A percentile compares a stretch with the other conserved stretches of the same genome.
These are phyloP conservation scores for Clathrus columnatus DNA, from an alignment of 768 basidiomycete genomes.

Conservation along the genomic window DNA sequence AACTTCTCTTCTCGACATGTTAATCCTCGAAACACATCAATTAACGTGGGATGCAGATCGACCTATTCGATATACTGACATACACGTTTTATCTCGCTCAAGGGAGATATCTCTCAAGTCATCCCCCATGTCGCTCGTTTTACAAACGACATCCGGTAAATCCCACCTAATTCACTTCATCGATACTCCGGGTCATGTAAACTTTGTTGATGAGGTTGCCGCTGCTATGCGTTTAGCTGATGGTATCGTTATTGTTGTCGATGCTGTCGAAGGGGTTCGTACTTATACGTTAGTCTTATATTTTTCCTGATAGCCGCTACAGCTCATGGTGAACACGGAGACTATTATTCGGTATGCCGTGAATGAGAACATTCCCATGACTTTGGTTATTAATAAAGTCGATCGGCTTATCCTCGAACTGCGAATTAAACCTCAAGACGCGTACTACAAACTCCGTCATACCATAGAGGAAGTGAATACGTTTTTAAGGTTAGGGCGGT, in stretches of 20 bases:
- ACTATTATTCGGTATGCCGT: conserved; percentile 80
- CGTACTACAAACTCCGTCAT: conserved; percentile 98
- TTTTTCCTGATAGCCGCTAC: conserved; percentile 5
- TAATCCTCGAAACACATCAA: conserved; percentile 94
- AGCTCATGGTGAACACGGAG: conserved; percentile 93
- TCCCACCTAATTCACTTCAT: conserved; percentile 90
- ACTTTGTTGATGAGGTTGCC: conserved; percentile 97
- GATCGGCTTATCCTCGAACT: conserved; percentile 95
- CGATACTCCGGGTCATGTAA: conserved; percentile 97
- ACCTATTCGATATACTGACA: conserved; percentile 94
- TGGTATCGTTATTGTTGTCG: conserved; percentile 88
- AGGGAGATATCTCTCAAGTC: conserved; percentile 95
- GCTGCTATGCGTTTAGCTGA: conserved; percentile 79
- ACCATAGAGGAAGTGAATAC: conserved; percentile 98
- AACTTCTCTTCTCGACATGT: conserved; percentile 94
- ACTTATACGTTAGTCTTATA: neutral
- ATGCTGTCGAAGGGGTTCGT: conserved; percentile 95
- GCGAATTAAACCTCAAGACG: conserved; percentile 89
- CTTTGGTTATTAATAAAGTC: conserved; percentile 94
- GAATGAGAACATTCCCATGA: conserved; percentile 82
- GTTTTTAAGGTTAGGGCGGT: conserved; percentile 67
- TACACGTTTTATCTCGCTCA: conserved; percentile 79
- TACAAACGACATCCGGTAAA: conserved; percentile 80
- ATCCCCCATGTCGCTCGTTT: conserved; percentile 88
- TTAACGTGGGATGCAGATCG: conserved; percentile 88